These are phyloP conservation scores for Mycena floridula DNA, from an alignment of 768 basidiomycete genomes.

Conservation along the genomic window DNA sequence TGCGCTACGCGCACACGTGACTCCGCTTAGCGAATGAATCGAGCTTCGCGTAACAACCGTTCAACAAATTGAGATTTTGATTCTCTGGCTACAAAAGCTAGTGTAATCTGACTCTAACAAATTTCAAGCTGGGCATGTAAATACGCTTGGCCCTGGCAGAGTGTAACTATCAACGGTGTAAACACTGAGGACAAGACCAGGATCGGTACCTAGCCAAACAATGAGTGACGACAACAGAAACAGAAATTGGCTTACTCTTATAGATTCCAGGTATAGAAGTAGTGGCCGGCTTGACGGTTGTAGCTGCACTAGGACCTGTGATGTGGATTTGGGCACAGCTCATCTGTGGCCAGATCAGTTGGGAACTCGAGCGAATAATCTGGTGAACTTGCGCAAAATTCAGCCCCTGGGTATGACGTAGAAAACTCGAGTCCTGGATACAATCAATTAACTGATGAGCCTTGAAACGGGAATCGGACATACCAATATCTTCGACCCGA, in stretches of 20 bases:
- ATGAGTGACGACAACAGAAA: background rate
- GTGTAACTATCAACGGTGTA: constrained; percentile 30
- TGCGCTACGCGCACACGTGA: no score
- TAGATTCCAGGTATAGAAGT: constrained; percentile 46
- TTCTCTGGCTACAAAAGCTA: no score
- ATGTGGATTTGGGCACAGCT: constrained; percentile 42
- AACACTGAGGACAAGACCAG: constrained; percentile 41
- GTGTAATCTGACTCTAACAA: no score
- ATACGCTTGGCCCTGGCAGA: no score
- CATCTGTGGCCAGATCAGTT: constrained; percentile 24
- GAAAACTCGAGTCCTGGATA: constrained; percentile 45
- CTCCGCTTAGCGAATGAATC: no score
- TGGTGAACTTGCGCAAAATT: constrained; percentile 40
- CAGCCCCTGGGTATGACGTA: constrained; percentile 44
- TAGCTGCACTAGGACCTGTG: constrained; percentile 33
- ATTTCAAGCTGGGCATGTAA: no score
- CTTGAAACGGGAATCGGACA: constrained; percentile 4
- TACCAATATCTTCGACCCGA: constrained; percentile 43
- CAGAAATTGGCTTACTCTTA: constrained; percentile 17
- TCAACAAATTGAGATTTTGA: no score
- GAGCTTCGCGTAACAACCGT: no score
- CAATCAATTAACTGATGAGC: constrained; percentile 1
- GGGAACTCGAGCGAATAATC: background rate
- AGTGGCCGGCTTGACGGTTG: constrained; percentile 28
- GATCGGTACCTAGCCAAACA: constrained; percentile 28